Conservation (phyloP, 78 protist genomes). For the Bodo saltans region DNA sequence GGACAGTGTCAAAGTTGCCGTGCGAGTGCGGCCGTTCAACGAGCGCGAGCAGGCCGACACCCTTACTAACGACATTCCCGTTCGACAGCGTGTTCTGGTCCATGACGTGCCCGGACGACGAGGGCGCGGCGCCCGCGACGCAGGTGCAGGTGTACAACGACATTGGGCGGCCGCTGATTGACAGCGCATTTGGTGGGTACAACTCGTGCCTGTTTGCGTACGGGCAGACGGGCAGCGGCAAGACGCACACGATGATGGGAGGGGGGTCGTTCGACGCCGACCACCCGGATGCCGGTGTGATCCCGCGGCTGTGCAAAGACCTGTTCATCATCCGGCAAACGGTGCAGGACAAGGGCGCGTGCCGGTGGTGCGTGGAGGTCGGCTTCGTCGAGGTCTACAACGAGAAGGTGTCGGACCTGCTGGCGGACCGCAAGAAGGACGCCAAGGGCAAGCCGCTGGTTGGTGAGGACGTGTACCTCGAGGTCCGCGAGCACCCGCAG, state of each 20-base stretch:
- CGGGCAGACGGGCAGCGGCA: conserved; percentile 69
- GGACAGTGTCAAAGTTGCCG: conserved; percentile 4
- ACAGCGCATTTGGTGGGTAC: conserved; percentile 60
- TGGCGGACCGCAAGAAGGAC: conserved; percentile 30
- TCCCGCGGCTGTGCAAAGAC: conserved; percentile 19
- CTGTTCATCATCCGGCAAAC: conserved; percentile 13
- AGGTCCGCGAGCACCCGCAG: conserved; percentile 25
- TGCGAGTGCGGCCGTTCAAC: conserved; percentile 30
- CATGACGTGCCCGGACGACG: not conserved
- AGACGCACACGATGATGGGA: conserved; percentile 60
- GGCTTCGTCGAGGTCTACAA: conserved; percentile 21
- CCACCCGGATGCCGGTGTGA: conserved; percentile 12
- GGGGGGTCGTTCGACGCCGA: too few relatives aligned
- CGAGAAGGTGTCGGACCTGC: conserved; percentile 29
- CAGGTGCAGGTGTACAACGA: conserved; percentile 5
- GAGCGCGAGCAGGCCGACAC: not conserved
- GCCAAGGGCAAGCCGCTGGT: not conserved
- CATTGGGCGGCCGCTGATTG: conserved; percentile 3
- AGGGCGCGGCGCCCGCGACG: not conserved
- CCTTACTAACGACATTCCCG: not conserved
- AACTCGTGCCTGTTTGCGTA: conserved; percentile 66
- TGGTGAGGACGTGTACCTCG: not conserved
- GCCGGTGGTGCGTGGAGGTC: not conserved
- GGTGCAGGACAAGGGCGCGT: not conserved
- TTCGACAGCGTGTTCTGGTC: conserved; percentile 30